These are phyloP conservation scores for Scheffersomyces ergatensis DNA, from an alignment of 805 yeast species.

Conservation along the genomic window DNA sequence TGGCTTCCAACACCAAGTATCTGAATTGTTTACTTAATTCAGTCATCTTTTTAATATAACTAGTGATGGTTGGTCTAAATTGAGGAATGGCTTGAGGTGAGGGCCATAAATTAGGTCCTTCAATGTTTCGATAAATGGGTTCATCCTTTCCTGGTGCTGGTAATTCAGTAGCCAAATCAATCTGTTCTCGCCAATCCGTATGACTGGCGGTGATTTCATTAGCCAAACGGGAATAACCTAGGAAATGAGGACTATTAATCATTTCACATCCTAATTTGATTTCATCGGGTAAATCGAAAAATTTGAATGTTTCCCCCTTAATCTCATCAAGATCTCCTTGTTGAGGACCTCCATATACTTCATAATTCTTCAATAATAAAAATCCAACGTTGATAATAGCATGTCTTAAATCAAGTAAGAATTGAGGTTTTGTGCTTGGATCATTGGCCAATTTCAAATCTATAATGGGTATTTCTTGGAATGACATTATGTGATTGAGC, in stretches of 20 bases:
- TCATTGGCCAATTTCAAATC: slow-evolving; percentile 43
- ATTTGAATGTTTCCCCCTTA: slow-evolving; percentile 34
- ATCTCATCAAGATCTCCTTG: slow-evolving; percentile 34
- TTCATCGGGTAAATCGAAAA: slow-evolving; percentile 46
- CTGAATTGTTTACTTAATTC: slow-evolving; percentile 41
- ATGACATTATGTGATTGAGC: slow-evolving; percentile 23
- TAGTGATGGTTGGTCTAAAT: slow-evolving; percentile 39
- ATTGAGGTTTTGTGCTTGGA: slow-evolving; percentile 38
- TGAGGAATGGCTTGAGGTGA: slow-evolving; percentile 38
- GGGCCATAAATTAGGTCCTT: slow-evolving; percentile 60
- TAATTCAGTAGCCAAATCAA: slow-evolving; percentile 55
- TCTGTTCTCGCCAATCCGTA: slow-evolving; percentile 62
- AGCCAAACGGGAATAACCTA: slow-evolving; percentile 56
- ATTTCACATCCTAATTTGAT: slow-evolving; percentile 47
- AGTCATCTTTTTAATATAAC: slow-evolving; percentile 47
- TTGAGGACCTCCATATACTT: slow-evolving; percentile 40
- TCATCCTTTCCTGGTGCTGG: slow-evolving; percentile 38
- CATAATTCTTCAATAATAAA: slow-evolving; percentile 42
- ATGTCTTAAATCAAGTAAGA: slow-evolving; percentile 37
- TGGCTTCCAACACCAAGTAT: slow-evolving; percentile 51
- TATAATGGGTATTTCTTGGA: slow-evolving; percentile 40
- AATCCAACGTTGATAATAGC: slow-evolving; percentile 60
- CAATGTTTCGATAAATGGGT: slow-evolving; percentile 46
- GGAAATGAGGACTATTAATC: slow-evolving; percentile 57
- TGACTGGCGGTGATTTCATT: slow-evolving; percentile 54